Evolutionary conservation across 352 stramenopile genomes (phyloP), one percentile per base, ranked within the genome.

Genomic region (Saprolegnia parasitica): DNA sequence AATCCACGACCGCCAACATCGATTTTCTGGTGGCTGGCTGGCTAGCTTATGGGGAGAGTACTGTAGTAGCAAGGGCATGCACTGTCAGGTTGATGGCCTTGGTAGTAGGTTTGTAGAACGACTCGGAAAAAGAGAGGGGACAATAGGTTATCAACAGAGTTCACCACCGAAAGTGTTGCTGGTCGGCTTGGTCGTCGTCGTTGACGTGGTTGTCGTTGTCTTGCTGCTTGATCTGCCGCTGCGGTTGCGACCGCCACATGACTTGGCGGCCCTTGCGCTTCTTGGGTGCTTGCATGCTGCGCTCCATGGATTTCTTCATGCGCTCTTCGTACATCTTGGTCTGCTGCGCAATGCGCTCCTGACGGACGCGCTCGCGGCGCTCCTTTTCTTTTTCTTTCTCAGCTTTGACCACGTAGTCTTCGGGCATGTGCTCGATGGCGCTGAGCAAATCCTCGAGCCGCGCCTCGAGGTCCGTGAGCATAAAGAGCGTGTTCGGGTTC

Each of bases 351-450:
- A 96, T 92, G 56, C 93, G 83, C 76, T 98, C 93, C 52, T 94
- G 86, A 0, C 91, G 86, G 58, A 97, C 91, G 24, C 88, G 84
- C 78, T 98, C 91, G 24, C 93, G 81, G 1, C 93, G 81, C 73
- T 97, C 89, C 57, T 98, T 98, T 68, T 98, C 93, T 70, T 98
- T 97, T 47, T 97, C 90, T 64, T 98, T 98, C 71, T 98, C 93
- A 24, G 87, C 89, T 71, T 96, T 97, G 16, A 88, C 76, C 5
- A 98, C 91, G 71, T 97, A 98, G 32, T 98, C 93, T 52, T 96
- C 84, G 0, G 93, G 91, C 89, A 98, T 97, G 55, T 96, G 81
- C 68, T 95, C 88, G 46, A 98, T 96, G 1, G 89, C 81, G 47
- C 81, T 93, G 56, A 98, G 72, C 16, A 98, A 74, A 50, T 97